These are phyloP conservation scores for Epichloe festucae DNA, from an alignment of 2,329 filamentous ascomycete species.

Conservation along the genomic window DNA sequence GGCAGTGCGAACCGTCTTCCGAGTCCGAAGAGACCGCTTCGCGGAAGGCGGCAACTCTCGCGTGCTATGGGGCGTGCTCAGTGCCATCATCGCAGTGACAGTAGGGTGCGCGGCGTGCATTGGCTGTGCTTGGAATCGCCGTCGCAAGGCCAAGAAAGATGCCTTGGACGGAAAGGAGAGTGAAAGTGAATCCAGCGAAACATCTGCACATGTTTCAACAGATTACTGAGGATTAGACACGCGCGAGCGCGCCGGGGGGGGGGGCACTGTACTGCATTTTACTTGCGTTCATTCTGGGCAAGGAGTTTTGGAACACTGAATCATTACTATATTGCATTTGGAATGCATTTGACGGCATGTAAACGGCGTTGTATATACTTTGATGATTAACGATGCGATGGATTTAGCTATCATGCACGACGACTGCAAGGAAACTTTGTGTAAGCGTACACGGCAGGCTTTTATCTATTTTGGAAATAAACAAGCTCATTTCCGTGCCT, in stretches of 20 bases:
- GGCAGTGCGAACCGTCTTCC: slow-evolving; percentile 20
- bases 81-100: not conserved
- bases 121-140: not conserved
- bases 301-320: not conserved
- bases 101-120: not conserved
- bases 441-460: not conserved
- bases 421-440: not conserved
- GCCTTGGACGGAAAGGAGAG: not conserved
- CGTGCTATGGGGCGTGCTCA: not conserved
- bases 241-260: not conserved
- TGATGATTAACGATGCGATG: not conserved
- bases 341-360: not conserved
- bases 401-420: not conserved
- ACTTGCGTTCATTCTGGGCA: not conserved
- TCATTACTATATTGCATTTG: not conserved
- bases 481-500: slow-evolving; percentile 6
- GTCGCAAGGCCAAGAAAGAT: not conserved
- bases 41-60: not conserved
- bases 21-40: not conserved
- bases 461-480: slow-evolving; percentile 5
- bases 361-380: not conserved
- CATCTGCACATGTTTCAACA: not conserved
- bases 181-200: not conserved
- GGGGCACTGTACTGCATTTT: too few relatives aligned
- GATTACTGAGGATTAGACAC: not conserved